Evolutionary conservation across 108 stramenopile species (phyloP), one percentile per base, ranked within the genome.

Genomic region (Fistulifera pelliculosa): DNA sequence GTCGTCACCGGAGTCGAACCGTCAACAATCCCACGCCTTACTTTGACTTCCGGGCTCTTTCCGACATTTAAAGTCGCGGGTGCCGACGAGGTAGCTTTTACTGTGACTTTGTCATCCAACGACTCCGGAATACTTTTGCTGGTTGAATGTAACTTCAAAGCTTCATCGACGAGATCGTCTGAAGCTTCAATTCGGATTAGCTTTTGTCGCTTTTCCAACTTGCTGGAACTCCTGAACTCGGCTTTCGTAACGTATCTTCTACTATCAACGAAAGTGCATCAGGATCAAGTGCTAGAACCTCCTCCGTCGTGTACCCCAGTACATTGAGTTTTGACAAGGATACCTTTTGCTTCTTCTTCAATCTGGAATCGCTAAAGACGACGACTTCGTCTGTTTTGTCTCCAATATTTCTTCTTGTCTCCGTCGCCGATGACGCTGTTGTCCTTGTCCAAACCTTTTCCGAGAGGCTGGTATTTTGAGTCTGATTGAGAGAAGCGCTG

Each of bases 221-320:
- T 4, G 15, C 47, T 3, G 47, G 58, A 16, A 48, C 23, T 7
- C 58, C 47, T 28, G 19, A 18, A 11, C 27, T 38, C 1, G 58
- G 58, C 16, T 17, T 25, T 27, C 12, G 28, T 4, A 48, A 19
- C 41, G 50, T 27, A 1, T 49, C 58, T 15, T 31, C 58, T 2
- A 60, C 12, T 15, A 60, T 60, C 27, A 60, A 13, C 12, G 49
- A 48, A 15, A 60, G n/a, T 2, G 47, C 58, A 60, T 49, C 44
- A 1, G 48, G 47, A 15, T 26, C 15, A 17, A 60, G 58, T 2
- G 16, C 18, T 4, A 17, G 15, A 35, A 60, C 6, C 12, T 60
- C 58, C 27, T 60, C 28, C 17, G 49, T 17, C 15, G 47, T 49
- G 17, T 60, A 60, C n/a, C 58, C 58, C 27, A 60, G 19, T 17